phyloP scores from a whole-genome alignment of 2,329 filamentous ascomycete genomes.

The Fonsecaea erecta region DNA sequence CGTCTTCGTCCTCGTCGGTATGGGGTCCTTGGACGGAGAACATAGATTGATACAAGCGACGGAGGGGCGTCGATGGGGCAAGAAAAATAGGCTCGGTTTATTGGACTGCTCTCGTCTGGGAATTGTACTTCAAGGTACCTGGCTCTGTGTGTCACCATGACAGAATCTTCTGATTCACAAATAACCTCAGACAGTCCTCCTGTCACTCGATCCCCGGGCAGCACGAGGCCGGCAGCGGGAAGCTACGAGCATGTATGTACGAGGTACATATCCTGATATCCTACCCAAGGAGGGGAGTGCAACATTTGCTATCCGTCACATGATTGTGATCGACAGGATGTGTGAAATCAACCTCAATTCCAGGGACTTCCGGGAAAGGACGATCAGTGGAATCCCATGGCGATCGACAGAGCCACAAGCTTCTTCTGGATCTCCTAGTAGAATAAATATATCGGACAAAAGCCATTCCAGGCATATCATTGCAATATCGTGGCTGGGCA shows the following conservation, averaged over 20 bases:
- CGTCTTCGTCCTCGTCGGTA: background rate
- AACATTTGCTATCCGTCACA: background rate
- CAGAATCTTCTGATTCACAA: background rate
- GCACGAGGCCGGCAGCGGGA: background rate
- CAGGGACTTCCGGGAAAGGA: background rate
- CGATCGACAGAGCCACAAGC: background rate
- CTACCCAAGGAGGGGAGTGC: background rate
- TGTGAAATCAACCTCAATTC: background rate
- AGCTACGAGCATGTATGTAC: background rate
- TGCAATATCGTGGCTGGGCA: background rate
- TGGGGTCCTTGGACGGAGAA: background rate
- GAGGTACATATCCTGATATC: too few relatives aligned
- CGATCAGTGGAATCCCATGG: background rate
- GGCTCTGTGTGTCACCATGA: background rate
- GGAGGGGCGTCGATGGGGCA: background rate
- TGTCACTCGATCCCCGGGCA: background rate
- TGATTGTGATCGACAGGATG: background rate
- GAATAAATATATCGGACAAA: background rate
- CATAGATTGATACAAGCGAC: background rate
- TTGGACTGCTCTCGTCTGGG: background rate
- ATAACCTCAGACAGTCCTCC: background rate
- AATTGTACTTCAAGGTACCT: too few relatives aligned
- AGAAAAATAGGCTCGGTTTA: background rate
- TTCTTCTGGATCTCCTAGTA: background rate
- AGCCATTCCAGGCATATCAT: background rate